Evolutionary conservation across 306 rosid genomes (phyloP), one percentile per base, ranked within the genome.

Genomic region (Biancaea sappan): DNA sequence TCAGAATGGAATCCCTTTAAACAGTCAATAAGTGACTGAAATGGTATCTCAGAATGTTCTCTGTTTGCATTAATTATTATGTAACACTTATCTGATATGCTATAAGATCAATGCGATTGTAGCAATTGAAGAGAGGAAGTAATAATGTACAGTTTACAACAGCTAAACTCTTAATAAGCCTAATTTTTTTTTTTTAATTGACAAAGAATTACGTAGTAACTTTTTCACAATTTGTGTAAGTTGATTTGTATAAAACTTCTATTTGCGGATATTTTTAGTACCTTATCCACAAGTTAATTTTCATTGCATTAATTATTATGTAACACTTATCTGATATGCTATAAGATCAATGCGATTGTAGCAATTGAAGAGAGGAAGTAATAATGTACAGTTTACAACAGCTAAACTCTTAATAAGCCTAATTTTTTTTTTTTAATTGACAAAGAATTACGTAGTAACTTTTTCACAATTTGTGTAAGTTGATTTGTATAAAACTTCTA

Each of bases 111-210:
- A 34, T 35, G 47, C 2, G 2, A 21, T 34, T 35, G 46, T 18
- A 34, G 26, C 16, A 61, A 41, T 53, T 21, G 54, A 26, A 51
- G 24, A 48, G 57, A 11, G 54, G 53, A 32, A 68, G 72, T 18
- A 69, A 46, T 43, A 29, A 54, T 24, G 46, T 22, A 32, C 31
- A 32, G 21, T 9, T 76, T 29, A 66, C 3, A 16, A 24, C 58
- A 41, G 40, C 63, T 22, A 78, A 76, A 67, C 28, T 43, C 2
- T 8, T 29, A 58, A 54, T n/a, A n/a, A n/a, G n/a, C n/a, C 47
- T 19, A 19, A 29, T 16, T 31, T 31, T 26, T 22, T 52, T 41
- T 15, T 60, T 60, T 60, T 8, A 31, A 31, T 31, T 31, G 66
- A 60, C 66, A 59, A 41, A 56, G 24, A 59, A 59, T 25, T 26